These are phyloP conservation scores for Scolecobasidium constrictum DNA, from an alignment of 2,329 filamentous ascomycete genomes.

Conservation along the genomic window DNA sequence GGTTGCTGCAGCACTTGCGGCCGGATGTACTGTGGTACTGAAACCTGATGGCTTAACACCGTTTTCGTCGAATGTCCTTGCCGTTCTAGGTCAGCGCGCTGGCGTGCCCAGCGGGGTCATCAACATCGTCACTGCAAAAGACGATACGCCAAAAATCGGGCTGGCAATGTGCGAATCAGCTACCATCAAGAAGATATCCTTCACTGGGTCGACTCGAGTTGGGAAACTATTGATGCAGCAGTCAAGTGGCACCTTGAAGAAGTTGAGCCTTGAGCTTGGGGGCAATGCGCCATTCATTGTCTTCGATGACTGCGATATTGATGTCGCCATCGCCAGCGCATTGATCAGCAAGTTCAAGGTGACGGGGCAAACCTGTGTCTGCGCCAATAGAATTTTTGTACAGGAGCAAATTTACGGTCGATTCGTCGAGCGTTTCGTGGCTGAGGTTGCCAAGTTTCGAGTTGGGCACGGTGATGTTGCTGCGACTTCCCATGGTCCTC, in stretches of 20 bases:
- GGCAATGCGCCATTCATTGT: constrained; percentile 55
- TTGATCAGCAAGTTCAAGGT: constrained; percentile 50
- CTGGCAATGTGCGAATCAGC: constrained; percentile 46
- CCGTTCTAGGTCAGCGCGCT: constrained; percentile 40
- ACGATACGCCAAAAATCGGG: constrained; percentile 43
- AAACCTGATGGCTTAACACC: constrained; percentile 62
- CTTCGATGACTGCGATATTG: constrained; percentile 52
- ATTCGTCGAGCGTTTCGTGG: constrained; percentile 45
- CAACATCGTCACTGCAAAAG: constrained; percentile 49
- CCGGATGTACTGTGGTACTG: constrained; percentile 61
- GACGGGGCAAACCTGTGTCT: constrained; percentile 54
- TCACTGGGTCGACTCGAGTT: constrained; percentile 49
- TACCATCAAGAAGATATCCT: constrained; percentile 50
- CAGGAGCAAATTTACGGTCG: constrained; percentile 50
- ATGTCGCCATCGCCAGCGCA: constrained; percentile 39
- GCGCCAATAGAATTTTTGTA: constrained; percentile 54
- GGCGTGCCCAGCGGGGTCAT: constrained; percentile 50
- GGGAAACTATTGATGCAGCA: constrained; percentile 51
- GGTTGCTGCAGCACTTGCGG: constrained; percentile 55
- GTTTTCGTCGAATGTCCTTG: constrained; percentile 44
- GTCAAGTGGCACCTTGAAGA: constrained; percentile 50
- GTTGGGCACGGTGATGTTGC: constrained; percentile 50
- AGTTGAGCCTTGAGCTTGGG: constrained; percentile 52
- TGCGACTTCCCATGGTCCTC: constrained; percentile 48
- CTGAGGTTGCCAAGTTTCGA: constrained; percentile 41